Conservation (phyloP, 129 eudicot species). For the Calendula officinalis region DNA sequence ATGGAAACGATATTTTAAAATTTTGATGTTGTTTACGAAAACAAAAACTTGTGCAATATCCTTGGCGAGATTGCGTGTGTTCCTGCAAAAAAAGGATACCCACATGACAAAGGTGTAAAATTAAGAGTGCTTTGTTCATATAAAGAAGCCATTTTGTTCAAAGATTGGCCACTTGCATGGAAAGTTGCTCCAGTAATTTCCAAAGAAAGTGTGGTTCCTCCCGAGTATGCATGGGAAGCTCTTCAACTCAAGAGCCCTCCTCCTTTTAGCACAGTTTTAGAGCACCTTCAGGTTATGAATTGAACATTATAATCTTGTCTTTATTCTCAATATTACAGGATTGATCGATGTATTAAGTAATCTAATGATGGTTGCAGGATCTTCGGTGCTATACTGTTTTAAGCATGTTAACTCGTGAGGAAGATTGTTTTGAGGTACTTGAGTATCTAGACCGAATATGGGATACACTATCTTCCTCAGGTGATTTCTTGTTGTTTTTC, state of each 20-base stretch:
- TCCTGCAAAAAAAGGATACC: constrained; percentile 71
- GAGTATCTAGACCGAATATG: constrained; percentile 59
- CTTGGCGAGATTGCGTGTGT: constrained; percentile 67
- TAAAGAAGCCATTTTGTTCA: constrained; percentile 54
- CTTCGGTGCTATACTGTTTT: constrained; percentile 58
- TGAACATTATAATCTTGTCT: too few relatives aligned
- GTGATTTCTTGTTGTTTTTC: constrained; percentile 29
- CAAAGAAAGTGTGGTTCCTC: constrained; percentile 55
- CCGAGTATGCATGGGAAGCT: constrained; percentile 78
- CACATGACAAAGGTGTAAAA: constrained; percentile 49
- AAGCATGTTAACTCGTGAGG: constrained; percentile 48
- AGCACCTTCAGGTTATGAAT: constrained; percentile 50
- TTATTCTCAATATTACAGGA: too few relatives aligned
- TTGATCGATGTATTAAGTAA: not conserved
- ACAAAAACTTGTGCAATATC: constrained; percentile 56
- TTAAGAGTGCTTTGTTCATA: constrained; percentile 61
- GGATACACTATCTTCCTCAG: constrained; percentile 67
- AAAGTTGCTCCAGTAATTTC: constrained; percentile 58
- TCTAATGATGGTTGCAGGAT: constrained; percentile 27
- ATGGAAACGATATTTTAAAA: constrained; percentile 49
- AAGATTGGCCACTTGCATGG: constrained; percentile 87
- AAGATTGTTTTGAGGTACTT: constrained; percentile 58
- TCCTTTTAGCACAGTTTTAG: constrained; percentile 44
- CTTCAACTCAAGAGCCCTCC: constrained; percentile 71
- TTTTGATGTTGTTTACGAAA: constrained; percentile 46